phyloP scores from a whole-genome alignment of 352 stramenopile genomes.

The Phytophthora lateralis region DNA sequence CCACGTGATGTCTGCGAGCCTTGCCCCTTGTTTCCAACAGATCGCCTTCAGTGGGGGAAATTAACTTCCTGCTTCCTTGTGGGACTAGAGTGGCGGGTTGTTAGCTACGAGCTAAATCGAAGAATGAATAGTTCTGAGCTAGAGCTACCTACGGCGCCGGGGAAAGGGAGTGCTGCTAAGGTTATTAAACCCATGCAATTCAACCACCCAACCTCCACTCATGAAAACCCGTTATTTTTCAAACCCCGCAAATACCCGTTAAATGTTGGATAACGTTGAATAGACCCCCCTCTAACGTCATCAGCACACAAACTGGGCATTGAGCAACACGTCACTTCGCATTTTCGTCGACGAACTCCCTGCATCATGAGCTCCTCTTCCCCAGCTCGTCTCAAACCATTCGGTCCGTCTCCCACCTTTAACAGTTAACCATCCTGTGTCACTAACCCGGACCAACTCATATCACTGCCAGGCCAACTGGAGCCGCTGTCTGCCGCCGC shows the following conservation, averaged over 20 bases:
- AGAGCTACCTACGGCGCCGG: no score
- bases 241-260: neutral
- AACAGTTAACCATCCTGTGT: neutral
- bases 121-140: no score
- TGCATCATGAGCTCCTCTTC: constrained; percentile 20
- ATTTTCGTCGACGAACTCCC: neutral
- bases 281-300: neutral
- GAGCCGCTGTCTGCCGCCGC: constrained; percentile 61
- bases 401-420: constrained; percentile 16
- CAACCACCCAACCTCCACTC: no score
- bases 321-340: constrained; percentile 22
- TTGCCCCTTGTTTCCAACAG: no score
- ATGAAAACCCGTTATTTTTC: no score
- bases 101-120: no score
- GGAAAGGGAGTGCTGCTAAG: no score
- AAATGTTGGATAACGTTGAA: neutral
- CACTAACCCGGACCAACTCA: neutral
- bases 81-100: no score
- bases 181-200: no score
- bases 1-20: no score
- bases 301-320: neutral
- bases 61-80: no score
- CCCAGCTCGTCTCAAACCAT: constrained; percentile 28
- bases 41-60: no score
- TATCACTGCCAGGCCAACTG: constrained; percentile 40